Evolutionary conservation across 805 yeast genomes (phyloP), one percentile per base, ranked within the genome.

Genomic region (Pichia membranifaciens): DNA sequence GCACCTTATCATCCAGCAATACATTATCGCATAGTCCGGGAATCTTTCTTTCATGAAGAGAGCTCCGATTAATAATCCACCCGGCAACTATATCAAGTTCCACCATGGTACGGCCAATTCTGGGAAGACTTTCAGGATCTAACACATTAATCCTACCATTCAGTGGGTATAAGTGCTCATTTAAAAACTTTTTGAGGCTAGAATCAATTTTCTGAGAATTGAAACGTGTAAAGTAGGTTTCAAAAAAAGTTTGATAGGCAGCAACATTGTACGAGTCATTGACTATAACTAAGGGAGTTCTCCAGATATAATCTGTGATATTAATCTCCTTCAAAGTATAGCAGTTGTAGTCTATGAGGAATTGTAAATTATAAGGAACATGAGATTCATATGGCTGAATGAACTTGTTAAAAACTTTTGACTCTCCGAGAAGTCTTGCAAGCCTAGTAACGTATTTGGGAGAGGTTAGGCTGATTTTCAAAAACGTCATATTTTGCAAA

Each of bases 301-400:
- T 61, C 60, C 84, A 83, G 51, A 66, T 74, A 21, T 76, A 65
- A 4, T 66, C 53, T 2, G 60, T 56, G 1, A 82, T 48, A 16
- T 73, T 66, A 20, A 90, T 50, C 91, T 95, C 87, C 5, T 82
- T 81, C 62, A 96, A 87, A 1, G 96, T 95, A 59, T 74, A 87
- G 28, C 91, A 64, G 58, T 91, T 90, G 64, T 75, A 88, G 59
- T 93, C 99, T 0, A 85, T 72, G 23, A 87, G 62, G 58, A 91
- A 88, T 58, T 93, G 97, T 6, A 87, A 62, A 1, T 77, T 58
- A 55, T 71, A 84, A 0, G 96, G 89, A 12, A 91, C 73, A 58
- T 93, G 98, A 0, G 89, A 71, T 58, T 93, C 99, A 60, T 70
- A 87, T 0, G 82, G 78, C 40, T 80, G 82, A 13, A 68, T 52